A percentile compares a stretch with the other conserved stretches of the same genome.
Conservation (phyloP, 495 filamentous ascomycete genomes). For the Hyaloscypha hepaticicola region DNA sequence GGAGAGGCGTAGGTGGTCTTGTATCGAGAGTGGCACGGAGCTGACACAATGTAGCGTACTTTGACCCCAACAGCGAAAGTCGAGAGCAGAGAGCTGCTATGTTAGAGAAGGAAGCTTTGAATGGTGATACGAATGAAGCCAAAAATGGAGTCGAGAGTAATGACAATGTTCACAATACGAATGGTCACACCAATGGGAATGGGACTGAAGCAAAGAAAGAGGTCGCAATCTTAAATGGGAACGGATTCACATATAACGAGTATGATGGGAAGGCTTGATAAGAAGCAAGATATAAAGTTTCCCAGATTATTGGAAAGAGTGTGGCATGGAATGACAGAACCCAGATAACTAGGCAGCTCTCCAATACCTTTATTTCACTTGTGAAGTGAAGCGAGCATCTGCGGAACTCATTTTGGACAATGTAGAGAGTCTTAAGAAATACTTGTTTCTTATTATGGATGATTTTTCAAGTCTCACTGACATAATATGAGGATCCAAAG, state of each 20-base stretch:
- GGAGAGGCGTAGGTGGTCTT: conserved; percentile 40
- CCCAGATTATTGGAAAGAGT: too few species aligned
- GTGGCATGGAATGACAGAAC: too few species aligned
- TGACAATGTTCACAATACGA: neutral
- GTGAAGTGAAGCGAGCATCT: too few species aligned
- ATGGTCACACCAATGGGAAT: neutral
- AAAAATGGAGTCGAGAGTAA: neutral
- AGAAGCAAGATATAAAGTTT: too few species aligned
- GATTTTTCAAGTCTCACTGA: too few species aligned
- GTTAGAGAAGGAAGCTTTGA: conserved; percentile 1
- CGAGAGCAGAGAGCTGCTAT: conserved; percentile 36
- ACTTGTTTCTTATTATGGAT: too few species aligned
- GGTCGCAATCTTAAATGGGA: neutral
- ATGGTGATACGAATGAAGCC: neutral
- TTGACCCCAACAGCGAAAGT: conserved; percentile 49
- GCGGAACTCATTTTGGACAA: too few species aligned
- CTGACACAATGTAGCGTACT: conserved; percentile 36
- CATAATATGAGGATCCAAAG: too few species aligned
- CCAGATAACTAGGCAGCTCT: too few species aligned
- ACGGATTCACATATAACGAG: neutral
- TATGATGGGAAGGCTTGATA: neutral
- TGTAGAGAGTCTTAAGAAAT: too few species aligned
- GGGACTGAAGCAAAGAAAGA: neutral
- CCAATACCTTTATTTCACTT: too few species aligned
- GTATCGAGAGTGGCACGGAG: neutral